Conservation (phyloP, 1,284 basidiomycete species). For the Cutaneotrichosporon cavernicola region DNA sequence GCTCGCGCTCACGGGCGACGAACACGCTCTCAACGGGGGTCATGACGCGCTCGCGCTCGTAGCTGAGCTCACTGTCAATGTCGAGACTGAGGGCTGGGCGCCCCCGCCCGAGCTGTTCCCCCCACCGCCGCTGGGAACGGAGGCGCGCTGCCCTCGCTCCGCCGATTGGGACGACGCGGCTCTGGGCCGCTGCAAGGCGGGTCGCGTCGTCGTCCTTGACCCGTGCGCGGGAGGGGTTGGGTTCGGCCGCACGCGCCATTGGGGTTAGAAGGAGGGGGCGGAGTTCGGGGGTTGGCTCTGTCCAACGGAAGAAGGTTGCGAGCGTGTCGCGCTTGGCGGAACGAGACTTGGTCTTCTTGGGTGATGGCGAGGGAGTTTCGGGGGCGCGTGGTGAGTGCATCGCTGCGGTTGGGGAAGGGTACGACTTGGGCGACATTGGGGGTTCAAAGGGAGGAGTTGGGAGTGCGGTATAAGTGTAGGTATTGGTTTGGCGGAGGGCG, state of each 20-base stretch:
- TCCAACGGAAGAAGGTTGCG: conserved; percentile 1
- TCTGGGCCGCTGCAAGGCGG: not conserved
- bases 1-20: not conserved
- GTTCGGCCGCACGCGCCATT: not conserved
- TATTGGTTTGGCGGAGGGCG: conserved; percentile 2
- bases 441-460: not conserved
- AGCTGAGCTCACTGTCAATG: not conserved
- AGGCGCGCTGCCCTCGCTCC: not conserved
- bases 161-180: conserved; percentile 1
- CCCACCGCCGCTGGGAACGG: not conserved
- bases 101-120: not conserved
- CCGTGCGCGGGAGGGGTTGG: not conserved
- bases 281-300: conserved; percentile 1
- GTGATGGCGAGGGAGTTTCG: not conserved
- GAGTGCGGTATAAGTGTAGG: not conserved
- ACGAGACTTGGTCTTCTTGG: not conserved
- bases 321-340: conserved; percentile 5
- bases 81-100: not conserved
- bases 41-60: conserved; percentile 1
- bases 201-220: not conserved
- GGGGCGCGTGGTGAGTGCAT: not conserved
- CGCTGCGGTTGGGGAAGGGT: not conserved
- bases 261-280: not conserved
- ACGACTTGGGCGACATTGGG: not conserved
- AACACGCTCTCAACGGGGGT: conserved; percentile 1